phyloP scores from a whole-genome alignment of 1,139 yeast genomes.

The Kazachstania sp. region DNA sequence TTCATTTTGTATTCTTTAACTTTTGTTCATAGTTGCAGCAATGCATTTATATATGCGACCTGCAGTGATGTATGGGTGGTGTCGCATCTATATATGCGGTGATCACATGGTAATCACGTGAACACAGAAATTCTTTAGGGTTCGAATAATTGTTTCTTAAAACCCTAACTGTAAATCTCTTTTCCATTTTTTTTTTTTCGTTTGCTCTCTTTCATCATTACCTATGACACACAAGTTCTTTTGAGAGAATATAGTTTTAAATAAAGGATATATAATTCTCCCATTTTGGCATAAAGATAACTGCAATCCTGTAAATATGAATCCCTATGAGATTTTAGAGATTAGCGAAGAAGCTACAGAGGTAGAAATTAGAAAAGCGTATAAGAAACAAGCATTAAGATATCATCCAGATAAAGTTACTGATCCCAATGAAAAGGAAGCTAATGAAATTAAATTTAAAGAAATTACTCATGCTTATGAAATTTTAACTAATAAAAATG shows the following conservation, averaged over 20 bases:
- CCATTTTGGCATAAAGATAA: no score
- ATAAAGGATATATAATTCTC: no score
- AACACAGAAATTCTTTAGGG: background rate
- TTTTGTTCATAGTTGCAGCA: no score
- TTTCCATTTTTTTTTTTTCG: no score
- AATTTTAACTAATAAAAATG: conserved; percentile 56
- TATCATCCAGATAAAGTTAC: conserved; percentile 78
- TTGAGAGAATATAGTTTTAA: no score
- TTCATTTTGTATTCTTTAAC: no score
- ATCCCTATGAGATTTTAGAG: conserved; percentile 59
- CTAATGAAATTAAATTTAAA: conserved; percentile 65
- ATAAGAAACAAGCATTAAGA: conserved; percentile 60
- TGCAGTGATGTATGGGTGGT: background rate
- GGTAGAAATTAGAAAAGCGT: conserved; percentile 67
- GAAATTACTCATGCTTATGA: conserved; percentile 75
- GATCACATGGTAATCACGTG: background rate
- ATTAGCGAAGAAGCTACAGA: conserved; percentile 53
- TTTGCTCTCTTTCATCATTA: no score
- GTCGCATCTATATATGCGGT: background rate
- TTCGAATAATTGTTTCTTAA: no score
- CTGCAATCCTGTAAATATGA: background rate
- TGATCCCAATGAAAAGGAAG: conserved; percentile 51
- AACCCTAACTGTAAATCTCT: no score
- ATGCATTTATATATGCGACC: background rate
- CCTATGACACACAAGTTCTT: no score